These are phyloP conservation scores for Solanum sitiens DNA, from an alignment of 257 asterid genomes.

Conservation along the genomic window DNA sequence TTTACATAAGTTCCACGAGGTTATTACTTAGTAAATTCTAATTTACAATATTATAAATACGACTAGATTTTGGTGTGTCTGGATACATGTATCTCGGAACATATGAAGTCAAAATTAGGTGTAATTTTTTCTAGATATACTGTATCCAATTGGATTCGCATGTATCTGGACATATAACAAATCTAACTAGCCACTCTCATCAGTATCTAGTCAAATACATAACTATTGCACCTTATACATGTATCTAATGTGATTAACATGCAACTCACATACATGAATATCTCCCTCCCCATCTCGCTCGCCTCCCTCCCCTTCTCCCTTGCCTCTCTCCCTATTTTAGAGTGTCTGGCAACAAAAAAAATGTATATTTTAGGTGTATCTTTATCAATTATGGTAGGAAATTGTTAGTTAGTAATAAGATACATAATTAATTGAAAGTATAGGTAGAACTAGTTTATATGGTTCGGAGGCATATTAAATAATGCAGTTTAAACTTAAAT, in stretches of 20 bases:
- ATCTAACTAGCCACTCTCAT: neutral
- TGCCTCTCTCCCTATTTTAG: neutral
- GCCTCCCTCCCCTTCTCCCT: neutral
- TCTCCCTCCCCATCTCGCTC: neutral
- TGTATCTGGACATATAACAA: neutral
- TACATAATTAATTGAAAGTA: neutral
- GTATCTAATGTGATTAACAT: neutral
- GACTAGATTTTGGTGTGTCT: too few relatives aligned
- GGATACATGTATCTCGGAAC: neutral
- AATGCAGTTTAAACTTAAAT: too few relatives aligned
- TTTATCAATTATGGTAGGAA: neutral
- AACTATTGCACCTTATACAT: neutral
- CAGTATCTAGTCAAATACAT: neutral
- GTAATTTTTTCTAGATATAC: too few relatives aligned
- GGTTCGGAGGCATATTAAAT: neutral
- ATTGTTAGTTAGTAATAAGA: too few relatives aligned
- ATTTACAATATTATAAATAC: too few relatives aligned
- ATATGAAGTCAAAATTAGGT: neutral
- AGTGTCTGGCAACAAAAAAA: neutral
- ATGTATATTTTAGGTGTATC: neutral
- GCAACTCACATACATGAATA: neutral
- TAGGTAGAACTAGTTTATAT: neutral
- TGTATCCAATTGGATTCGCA: neutral
- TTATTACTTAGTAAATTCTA: too few relatives aligned
- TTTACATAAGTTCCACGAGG: too few relatives aligned